Conservation (phyloP, 1,284 basidiomycete species). For the Stereum hirsutum region DNA sequence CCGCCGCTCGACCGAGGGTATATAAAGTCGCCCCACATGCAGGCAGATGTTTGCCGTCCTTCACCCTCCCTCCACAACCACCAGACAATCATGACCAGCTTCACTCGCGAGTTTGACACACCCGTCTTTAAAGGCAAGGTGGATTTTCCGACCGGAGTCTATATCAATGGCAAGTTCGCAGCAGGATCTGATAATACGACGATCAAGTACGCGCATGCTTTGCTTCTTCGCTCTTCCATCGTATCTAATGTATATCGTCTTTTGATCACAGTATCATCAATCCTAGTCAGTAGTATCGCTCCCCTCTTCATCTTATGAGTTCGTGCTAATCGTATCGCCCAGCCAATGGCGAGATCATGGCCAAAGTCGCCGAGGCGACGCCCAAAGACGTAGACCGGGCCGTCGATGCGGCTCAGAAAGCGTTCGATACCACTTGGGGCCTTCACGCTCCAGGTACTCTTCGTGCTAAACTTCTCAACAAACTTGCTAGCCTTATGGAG, state of each 20-base stretch:
- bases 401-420: conserved; percentile 69
- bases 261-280: conserved; percentile 54
- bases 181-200: conserved; percentile 56
- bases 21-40: no score
- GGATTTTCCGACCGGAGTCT: conserved; percentile 66
- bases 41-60: no score
- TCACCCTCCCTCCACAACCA: no score
- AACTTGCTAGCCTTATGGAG: conserved; percentile 73
- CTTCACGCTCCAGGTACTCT: conserved; percentile 50
- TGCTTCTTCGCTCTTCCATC: not conserved
- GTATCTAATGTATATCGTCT: conserved; percentile 4
- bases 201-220: conserved; percentile 47
- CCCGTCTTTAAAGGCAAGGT: conserved; percentile 64
- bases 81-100: conserved; percentile 21
- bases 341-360: conserved; percentile 66
- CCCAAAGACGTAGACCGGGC: conserved; percentile 69
- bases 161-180: conserved; percentile 76
- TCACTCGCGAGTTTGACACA: conserved; percentile 55
- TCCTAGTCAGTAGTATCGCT: conserved; percentile 35
- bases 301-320: no score
- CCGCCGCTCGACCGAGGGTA: no score
- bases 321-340: not conserved
- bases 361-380: conserved; percentile 60
- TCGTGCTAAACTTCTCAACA: conserved; percentile 59
- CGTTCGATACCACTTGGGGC: conserved; percentile 73